Conservation (phyloP, 163 green algal species). For the Scenedesmus sp. region DNA sequence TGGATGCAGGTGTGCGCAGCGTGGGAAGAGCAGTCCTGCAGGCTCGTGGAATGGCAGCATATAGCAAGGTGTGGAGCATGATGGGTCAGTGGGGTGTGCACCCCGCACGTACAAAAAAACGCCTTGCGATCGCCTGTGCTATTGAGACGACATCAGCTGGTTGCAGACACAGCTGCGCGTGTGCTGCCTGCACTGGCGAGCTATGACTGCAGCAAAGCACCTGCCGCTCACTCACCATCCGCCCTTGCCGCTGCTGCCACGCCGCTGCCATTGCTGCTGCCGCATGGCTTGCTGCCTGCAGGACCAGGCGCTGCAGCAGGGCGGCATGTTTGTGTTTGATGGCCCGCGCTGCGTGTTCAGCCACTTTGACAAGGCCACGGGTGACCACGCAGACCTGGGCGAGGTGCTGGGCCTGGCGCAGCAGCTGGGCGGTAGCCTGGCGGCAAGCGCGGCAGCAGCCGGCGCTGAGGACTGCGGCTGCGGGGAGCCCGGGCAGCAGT, state of each 20-base stretch:
- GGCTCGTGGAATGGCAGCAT: too few relatives aligned
- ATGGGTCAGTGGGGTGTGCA: too few relatives aligned
- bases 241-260: neutral
- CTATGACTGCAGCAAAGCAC: neutral
- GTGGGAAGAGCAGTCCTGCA: too few relatives aligned
- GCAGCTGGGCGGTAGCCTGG: neutral
- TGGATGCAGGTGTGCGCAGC: too few relatives aligned
- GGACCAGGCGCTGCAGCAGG: constrained; percentile 74
- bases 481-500: neutral
- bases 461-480: constrained; percentile 36
- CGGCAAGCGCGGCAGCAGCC: neutral
- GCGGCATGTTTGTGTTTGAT: constrained; percentile 79
- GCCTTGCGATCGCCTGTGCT: too few relatives aligned
- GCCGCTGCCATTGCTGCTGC: constrained; percentile 27
- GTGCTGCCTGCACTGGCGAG: too few relatives aligned
- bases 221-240: constrained; percentile 6
- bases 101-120: too few relatives aligned
- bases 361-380: constrained; percentile 75
- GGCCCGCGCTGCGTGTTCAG: constrained; percentile 64
- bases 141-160: too few relatives aligned
- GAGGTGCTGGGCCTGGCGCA: constrained; percentile 31
- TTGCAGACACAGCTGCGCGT: too few relatives aligned
- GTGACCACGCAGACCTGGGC: constrained; percentile 65
- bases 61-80: too few relatives aligned
- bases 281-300: constrained; percentile 45